These are phyloP conservation scores for Fusarium globosum DNA, from an alignment of 2,329 filamentous ascomycete species.

Conservation along the genomic window DNA sequence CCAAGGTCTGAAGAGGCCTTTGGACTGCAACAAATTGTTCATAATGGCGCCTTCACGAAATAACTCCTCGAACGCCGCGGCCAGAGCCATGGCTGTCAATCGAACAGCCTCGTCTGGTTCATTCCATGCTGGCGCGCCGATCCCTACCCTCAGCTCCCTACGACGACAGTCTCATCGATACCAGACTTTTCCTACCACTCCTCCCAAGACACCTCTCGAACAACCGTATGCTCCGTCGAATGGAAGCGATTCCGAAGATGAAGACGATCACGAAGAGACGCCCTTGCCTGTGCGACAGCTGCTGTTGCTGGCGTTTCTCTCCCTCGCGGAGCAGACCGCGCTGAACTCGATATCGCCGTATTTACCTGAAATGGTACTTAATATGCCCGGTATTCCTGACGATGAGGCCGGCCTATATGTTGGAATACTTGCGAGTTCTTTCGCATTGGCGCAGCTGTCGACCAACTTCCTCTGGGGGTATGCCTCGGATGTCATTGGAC, in stretches of 20 bases:
- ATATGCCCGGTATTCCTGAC: slow-evolving; percentile 81
- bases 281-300: slow-evolving; percentile 88
- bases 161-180: slow-evolving; percentile 69
- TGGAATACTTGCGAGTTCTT: slow-evolving; percentile 87
- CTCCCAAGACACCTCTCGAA: slow-evolving; percentile 73
- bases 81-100: slow-evolving; percentile 12
- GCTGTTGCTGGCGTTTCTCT: slow-evolving; percentile 85
- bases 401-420: slow-evolving; percentile 86
- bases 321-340: slow-evolving; percentile 93
- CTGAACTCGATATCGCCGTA: slow-evolving; percentile 97
- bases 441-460: slow-evolving; percentile 90
- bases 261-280: slow-evolving; percentile 65
- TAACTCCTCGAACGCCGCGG: slow-evolving; percentile 7
- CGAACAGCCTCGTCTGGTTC: slow-evolving; percentile 56
- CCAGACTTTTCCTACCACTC: slow-evolving; percentile 82
- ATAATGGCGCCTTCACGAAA: slow-evolving; percentile 38
- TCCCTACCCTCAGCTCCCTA: slow-evolving; percentile 52
- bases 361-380: slow-evolving; percentile 88
- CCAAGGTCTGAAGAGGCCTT: not conserved
- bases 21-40: not conserved
- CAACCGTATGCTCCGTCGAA: slow-evolving; percentile 50
- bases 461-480: slow-evolving; percentile 79
- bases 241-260: slow-evolving; percentile 43
- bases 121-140: slow-evolving; percentile 64
- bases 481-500: slow-evolving; percentile 73